Base-by-base conservation (phyloP, 805 yeast species). In the Cyberlindnera saturnus region DNA sequence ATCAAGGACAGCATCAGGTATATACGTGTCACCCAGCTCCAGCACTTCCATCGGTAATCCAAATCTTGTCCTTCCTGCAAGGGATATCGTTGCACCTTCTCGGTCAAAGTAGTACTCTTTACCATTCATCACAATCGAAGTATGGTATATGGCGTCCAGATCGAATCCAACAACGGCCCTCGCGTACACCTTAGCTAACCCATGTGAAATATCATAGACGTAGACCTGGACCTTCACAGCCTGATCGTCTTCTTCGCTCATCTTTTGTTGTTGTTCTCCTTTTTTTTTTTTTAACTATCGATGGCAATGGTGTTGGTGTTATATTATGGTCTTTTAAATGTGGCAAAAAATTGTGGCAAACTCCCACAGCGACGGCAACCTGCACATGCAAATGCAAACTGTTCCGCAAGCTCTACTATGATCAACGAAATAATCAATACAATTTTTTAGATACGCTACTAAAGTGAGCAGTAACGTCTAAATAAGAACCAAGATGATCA, bases 61-160 rank as follows among this genome's bases (percentile, higher is more conserved):
- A 49, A 79, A 77, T 51, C 79, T 78, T 18, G 86, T 73, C 19
- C 50, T 53, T 0, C 83, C 86, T 0, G 84, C 79, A 1, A 53
- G 44, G 4, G 48, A 48, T 11, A 63, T 50, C 31, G 64, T 66
- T 31, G 69, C 64, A 36, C 82, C 77, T 14, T 86, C 86, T 33
- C 71, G 71, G 44, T 82, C 84, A 41, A 76, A 79, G 53, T 71
- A 81, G 49, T 73, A 68, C 52, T 81, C 88, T 40, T 64, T 65
- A n/a, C 69, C 73, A 50, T 70, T 66, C 16, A 74, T 67, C 10
- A 78, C 79, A 2, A 79, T 74, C 2, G 79, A 70, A 1, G 86
- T 81, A 57, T 81, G 88, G 68, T 81, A 82, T 6, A 81, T 71
- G 13, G 86, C 88, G 26, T 81, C 85, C 8, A 78, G 56, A 7